phyloP scores from a whole-genome alignment of 371 early-diverging fungal species.

The Mortierella polycephala region DNA sequence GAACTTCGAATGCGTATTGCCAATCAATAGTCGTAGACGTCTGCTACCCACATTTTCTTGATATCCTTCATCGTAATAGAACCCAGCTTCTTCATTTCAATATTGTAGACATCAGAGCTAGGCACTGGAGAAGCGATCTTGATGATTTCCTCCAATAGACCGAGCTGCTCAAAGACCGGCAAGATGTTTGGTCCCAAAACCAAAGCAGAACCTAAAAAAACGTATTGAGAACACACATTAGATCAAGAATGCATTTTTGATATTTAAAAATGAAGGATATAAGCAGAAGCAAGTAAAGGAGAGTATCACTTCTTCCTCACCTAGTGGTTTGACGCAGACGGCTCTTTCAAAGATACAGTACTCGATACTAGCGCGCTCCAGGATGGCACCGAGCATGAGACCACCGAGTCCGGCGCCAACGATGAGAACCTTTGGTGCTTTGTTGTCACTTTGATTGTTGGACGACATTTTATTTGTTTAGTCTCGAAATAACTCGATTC shows the following conservation, averaged over 20 bases:
- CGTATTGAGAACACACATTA: background rate
- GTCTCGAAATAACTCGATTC: too few relatives aligned
- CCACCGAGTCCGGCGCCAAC: slow-evolving; percentile 18
- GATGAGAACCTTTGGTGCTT: slow-evolving; percentile 2
- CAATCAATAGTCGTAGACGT: background rate
- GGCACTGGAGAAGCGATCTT: slow-evolving; percentile 2
- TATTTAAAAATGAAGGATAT: too few relatives aligned
- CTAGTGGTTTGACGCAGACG: slow-evolving; percentile 1
- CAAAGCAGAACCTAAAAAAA: background rate
- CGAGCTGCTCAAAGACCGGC: slow-evolving; percentile 9
- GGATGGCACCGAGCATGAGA: slow-evolving; percentile 6
- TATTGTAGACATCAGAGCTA: too few relatives aligned
- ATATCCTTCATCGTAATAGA: slow-evolving; percentile 2
- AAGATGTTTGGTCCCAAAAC: slow-evolving; percentile 6
- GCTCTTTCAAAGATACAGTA: slow-evolving; percentile 12
- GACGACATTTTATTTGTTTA: too few relatives aligned
- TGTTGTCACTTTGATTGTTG: too few relatives aligned
- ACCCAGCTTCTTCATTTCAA: slow-evolving; percentile 8
- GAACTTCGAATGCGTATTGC: too few relatives aligned
- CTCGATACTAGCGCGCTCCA: background rate
- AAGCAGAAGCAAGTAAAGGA: too few relatives aligned
- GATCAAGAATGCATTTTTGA: too few relatives aligned
- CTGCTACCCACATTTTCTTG: background rate
- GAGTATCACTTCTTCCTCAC: too few relatives aligned
- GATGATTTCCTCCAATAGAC: slow-evolving; percentile 1